Evolutionary conservation across 1,284 basidiomycete species (phyloP), one percentile per base, ranked within the genome.

Genomic region (Microbotryum violaceum): DNA sequence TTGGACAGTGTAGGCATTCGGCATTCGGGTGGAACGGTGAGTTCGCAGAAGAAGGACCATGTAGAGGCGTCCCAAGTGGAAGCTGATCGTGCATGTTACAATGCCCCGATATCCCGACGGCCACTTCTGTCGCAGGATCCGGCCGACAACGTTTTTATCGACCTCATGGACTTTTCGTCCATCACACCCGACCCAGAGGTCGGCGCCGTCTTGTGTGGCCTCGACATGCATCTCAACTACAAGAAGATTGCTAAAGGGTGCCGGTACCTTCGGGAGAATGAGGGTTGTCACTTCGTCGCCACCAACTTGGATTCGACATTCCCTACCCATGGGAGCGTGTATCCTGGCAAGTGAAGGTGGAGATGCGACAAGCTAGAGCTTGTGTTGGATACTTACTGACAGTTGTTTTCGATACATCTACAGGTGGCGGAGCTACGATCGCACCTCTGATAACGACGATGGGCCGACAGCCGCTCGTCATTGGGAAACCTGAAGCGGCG

Each of bases 291-390:
- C 58, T 97, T 98, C 75, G 83, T 99, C 65, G 85, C 86, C 49
- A 97, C 94, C 4, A 98, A 98, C 75, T 86, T 88, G 67, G 94
- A 98, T 74, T 87, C 87, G 66, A 94, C 91, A 6, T 97, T 67
- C 50, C 66, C 66, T n/a, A 67, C 66, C 9, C 66, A 67, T 50
- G 66, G 66, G 16, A 62, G 55, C 4, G 61, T 67, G 0, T 64
- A 65, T 44, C 66, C 66, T 16, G 66, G 66, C 65, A 27, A 31
- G 55, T 4, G 5, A 10, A 42, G 10, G 10, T 42, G 37, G 12
- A 42, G 10, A 42, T 42, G 37, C 37, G 12, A 42, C 37, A 42
- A 16, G 5, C 14, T 16, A 42, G 37, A 42, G 14, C 37, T 1
- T 12, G 37, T 42, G 12, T 16, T 16, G 37, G 14, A 42, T 12